Conservation (phyloP, 306 rosid genomes). For the Crotalaria pallida region DNA sequence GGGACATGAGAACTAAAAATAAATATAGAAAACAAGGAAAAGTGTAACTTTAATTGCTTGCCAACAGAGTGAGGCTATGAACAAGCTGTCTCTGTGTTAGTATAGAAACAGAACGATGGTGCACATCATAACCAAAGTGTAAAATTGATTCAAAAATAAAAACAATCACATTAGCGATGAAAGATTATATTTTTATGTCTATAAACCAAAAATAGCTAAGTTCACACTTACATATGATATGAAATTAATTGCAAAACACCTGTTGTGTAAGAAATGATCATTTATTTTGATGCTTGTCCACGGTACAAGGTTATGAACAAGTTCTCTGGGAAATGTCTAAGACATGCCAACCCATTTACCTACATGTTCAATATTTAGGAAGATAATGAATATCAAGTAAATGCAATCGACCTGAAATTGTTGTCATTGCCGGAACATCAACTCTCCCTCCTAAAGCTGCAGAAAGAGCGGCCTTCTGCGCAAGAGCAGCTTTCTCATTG, state of each 20-base stretch:
- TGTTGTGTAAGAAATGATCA: neutral
- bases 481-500: slow-evolving; percentile 89
- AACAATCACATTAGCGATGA: slow-evolving; percentile 15
- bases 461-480: slow-evolving; percentile 91
- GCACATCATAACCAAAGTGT: neutral
- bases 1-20: neutral
- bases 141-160: slow-evolving; percentile 2
- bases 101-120: neutral
- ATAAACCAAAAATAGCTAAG: neutral
- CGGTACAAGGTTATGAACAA: slow-evolving; percentile 14
- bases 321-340: slow-evolving; percentile 4
- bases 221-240: slow-evolving; percentile 3
- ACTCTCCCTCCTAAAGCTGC: slow-evolving; percentile 95
- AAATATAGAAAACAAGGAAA: slow-evolving; percentile 2
- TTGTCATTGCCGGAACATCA: slow-evolving; percentile 79
- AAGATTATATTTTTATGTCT: neutral
- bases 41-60: slow-evolving; percentile 1
- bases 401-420: slow-evolving; percentile 73
- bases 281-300: neutral
- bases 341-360: neutral
- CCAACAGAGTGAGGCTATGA: slow-evolving; percentile 4
- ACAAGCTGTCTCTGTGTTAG: neutral
- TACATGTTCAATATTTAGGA: slow-evolving; percentile 3
- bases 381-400: slow-evolving; percentile 11
- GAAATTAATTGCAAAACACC: neutral